Percentiles rank a stretch among this genome's conserved stretches.
phyloP scores from a whole-genome alignment of 2,329 filamentous ascomycete genomes.

The Huntiella decipiens region DNA sequence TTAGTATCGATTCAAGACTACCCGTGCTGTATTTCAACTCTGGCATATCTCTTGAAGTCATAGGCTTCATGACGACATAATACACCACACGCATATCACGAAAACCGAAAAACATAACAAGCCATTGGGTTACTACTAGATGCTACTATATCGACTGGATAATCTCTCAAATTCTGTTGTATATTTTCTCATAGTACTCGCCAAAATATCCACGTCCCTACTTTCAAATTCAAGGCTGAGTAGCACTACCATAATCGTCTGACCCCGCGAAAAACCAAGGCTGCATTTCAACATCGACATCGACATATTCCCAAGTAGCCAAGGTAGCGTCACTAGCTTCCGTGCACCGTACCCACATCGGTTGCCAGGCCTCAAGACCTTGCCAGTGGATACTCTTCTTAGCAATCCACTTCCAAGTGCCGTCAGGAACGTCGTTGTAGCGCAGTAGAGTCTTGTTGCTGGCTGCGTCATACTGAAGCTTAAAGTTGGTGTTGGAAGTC shows the following conservation, averaged over 20 bases:
- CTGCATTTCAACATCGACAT: background rate
- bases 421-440: background rate
- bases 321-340: background rate
- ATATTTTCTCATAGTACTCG: no score
- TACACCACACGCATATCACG: no score
- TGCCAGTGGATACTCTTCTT: background rate
- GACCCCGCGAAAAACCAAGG: background rate
- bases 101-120: no score
- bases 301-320: background rate
- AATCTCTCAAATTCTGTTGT: no score
- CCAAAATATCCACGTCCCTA: background rate
- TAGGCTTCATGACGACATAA: no score
- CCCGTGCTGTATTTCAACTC: no score
- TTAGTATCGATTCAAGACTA: no score
- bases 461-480: background rate
- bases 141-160: no score
- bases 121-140: no score
- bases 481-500: no score
- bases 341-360: background rate
- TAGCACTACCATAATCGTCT: background rate
- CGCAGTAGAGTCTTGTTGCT: background rate
- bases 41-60: no score
- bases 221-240: background rate
- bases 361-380: background rate
- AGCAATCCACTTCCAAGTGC: background rate